phyloP scores from a whole-genome alignment of 23 red algal genomes.

The Gracilaria domingensis region DNA sequence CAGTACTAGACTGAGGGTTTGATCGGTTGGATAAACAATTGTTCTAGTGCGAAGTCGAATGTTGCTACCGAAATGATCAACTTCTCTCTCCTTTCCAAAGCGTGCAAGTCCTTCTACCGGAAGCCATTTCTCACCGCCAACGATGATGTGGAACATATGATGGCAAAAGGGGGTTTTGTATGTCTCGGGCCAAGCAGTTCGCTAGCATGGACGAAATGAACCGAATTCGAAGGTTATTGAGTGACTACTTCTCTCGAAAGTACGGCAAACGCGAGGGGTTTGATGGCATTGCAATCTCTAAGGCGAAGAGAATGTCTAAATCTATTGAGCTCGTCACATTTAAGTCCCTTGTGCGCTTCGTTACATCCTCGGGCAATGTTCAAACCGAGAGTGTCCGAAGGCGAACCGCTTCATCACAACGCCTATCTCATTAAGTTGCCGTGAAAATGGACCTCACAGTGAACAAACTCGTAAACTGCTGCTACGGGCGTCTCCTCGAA shows the following conservation, averaged over 20 bases:
- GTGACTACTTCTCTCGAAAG: not conserved
- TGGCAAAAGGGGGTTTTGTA: not conserved
- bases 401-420: not conserved
- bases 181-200: not conserved
- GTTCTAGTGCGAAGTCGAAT: not conserved
- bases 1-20: slow-evolving; percentile 28
- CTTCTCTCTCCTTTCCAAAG: not conserved
- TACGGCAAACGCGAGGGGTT: not conserved
- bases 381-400: not conserved
- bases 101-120: not conserved
- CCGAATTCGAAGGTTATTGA: not conserved
- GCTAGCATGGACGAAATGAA: not conserved
- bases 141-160: not conserved
- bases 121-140: not conserved
- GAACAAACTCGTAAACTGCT: not conserved
- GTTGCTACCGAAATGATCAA: not conserved
- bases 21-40: not conserved
- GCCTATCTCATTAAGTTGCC: not conserved
- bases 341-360: not conserved
- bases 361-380: not conserved
- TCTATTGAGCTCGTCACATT: not conserved
- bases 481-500: not conserved
- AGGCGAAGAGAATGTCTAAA: not conserved
- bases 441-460: not conserved
- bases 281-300: not conserved